Conservation (phyloP, 1,284 basidiomycete species). For the Tylopilus sp. region DNA sequence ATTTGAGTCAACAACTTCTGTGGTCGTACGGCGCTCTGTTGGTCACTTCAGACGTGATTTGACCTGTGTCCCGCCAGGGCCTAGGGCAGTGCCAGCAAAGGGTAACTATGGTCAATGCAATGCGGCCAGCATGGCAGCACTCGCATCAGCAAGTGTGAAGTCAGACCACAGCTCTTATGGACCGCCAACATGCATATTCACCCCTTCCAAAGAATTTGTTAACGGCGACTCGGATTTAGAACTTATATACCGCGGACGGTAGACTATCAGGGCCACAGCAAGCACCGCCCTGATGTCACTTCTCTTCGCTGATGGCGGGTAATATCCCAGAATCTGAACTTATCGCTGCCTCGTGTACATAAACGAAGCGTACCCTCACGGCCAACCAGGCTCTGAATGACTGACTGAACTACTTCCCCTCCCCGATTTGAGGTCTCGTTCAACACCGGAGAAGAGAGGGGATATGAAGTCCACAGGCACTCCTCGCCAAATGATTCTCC, state of each 20-base stretch:
- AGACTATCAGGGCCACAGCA: conserved; percentile 2
- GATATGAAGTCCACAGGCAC: conserved; percentile 21
- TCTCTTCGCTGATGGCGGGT: conserved; percentile 6
- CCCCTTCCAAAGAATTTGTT: background rate
- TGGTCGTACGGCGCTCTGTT: too few species aligned
- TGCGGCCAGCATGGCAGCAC: too few species aligned
- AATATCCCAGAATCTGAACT: conserved; percentile 9
- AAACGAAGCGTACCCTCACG: conserved; percentile 10
- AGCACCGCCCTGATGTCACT: conserved; percentile 10
- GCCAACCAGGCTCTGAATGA: conserved; percentile 1
- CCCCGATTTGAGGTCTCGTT: conserved; percentile 3
- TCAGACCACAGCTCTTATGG: background rate
- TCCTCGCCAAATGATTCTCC: conserved; percentile 20
- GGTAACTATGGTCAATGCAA: too few species aligned
- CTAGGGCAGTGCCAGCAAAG: too few species aligned
- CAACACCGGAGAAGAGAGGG: conserved; percentile 8
- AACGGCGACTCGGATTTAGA: conserved; percentile 3
- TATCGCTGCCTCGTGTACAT: conserved; percentile 18
- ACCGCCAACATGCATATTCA: background rate
- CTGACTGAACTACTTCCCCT: conserved; percentile 3
- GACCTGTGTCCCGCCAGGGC: too few species aligned
- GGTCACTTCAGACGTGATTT: too few species aligned
- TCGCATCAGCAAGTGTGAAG: too few species aligned
- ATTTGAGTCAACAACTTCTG: too few species aligned
- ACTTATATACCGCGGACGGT: background rate